Percentiles rank a stretch among this genome's conserved stretches.
Evolutionary conservation across 2,329 filamentous ascomycete genomes (phyloP).

Genomic region (Phyllosticta capitalensis): DNA sequence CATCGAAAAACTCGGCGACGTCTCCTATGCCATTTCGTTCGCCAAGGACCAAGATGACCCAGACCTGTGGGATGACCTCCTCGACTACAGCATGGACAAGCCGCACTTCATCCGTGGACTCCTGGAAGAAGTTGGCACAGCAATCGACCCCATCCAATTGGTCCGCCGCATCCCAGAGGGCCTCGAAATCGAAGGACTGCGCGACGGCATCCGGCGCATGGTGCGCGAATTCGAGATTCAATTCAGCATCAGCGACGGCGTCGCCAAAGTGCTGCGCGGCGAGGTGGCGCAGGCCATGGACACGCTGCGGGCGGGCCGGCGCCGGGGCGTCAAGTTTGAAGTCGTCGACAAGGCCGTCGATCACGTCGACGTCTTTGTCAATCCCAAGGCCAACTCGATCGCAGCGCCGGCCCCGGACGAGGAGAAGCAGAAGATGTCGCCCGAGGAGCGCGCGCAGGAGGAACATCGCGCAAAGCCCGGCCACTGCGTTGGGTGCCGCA

Average conservation of each 20-base stretch:
- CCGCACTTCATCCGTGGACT: conserved; percentile 87
- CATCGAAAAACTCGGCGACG: conserved; percentile 84
- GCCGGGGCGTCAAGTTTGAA: conserved; percentile 82
- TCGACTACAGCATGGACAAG: conserved; percentile 96
- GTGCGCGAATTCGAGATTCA: conserved; percentile 95
- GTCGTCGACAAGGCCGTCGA: conserved; percentile 42
- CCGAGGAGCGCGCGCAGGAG: neutral
- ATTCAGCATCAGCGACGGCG: conserved; percentile 81
- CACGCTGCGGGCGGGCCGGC: conserved; percentile 66
- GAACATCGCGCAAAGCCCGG: conserved; percentile 19
- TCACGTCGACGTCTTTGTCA: conserved; percentile 22
- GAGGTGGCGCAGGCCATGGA: conserved; percentile 83
- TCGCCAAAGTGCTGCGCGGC: conserved; percentile 73
- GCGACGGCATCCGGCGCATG: conserved; percentile 81
- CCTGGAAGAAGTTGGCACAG: conserved; percentile 86
- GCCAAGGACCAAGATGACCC: conserved; percentile 87
- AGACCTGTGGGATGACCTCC: conserved; percentile 88
- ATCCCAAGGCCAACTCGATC: conserved; percentile 20
- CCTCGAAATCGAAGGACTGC: conserved; percentile 80
- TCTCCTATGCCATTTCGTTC: conserved; percentile 86
- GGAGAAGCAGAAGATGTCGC: conserved; percentile 15
- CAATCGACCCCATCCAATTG: conserved; percentile 84
- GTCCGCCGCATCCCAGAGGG: conserved; percentile 87
- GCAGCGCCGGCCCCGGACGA: conserved; percentile 10
- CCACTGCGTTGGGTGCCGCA: conserved; percentile 30